Evolutionary conservation across 495 filamentous ascomycete genomes (phyloP).

Genomic region (Friedmanniomyces endolithicus): DNA sequence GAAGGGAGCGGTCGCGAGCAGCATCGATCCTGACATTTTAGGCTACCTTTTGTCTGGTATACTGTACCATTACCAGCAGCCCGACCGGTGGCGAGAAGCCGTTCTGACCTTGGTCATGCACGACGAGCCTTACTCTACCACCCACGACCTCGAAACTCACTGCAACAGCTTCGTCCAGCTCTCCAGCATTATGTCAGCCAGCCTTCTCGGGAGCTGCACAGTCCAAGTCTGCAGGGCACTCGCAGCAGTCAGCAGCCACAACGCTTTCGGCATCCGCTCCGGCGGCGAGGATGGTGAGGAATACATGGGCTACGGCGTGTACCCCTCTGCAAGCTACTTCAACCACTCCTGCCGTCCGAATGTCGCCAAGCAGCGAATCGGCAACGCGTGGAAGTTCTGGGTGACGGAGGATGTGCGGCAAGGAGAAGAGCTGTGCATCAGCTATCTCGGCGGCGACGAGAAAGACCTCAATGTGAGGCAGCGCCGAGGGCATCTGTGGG

Average conservation of each 20-base stretch:
- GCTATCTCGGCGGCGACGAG: constrained; percentile 32
- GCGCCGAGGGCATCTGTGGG: constrained; percentile 22
- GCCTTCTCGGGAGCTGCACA: constrained; percentile 19
- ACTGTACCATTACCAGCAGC: constrained; percentile 12
- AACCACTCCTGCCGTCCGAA: constrained; percentile 32
- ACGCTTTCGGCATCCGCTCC: constrained; percentile 28
- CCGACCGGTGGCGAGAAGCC: constrained; percentile 1
- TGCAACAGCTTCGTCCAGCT: constrained; percentile 26
- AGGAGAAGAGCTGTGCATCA: constrained; percentile 31
- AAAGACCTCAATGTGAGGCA: constrained; percentile 18
- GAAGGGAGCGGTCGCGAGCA: background rate
- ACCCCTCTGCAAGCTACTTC: constrained; percentile 28
- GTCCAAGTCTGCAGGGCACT: constrained; percentile 19
- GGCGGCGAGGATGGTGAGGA: constrained; percentile 29
- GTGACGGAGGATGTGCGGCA: constrained; percentile 15
- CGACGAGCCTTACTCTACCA: constrained; percentile 21
- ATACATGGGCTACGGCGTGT: constrained; percentile 31
- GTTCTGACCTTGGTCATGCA: constrained; percentile 20
- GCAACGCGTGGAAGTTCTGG: constrained; percentile 26
- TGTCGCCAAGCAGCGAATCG: constrained; percentile 26
- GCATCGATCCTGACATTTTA: constrained; percentile 24
- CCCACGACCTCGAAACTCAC: constrained; percentile 21
- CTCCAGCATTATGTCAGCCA: constrained; percentile 18
- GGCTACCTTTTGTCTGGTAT: constrained; percentile 23
- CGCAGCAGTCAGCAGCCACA: constrained; percentile 23